Base-by-base conservation (phyloP, 345 rosid species). In the Odontarrhena argentea region DNA sequence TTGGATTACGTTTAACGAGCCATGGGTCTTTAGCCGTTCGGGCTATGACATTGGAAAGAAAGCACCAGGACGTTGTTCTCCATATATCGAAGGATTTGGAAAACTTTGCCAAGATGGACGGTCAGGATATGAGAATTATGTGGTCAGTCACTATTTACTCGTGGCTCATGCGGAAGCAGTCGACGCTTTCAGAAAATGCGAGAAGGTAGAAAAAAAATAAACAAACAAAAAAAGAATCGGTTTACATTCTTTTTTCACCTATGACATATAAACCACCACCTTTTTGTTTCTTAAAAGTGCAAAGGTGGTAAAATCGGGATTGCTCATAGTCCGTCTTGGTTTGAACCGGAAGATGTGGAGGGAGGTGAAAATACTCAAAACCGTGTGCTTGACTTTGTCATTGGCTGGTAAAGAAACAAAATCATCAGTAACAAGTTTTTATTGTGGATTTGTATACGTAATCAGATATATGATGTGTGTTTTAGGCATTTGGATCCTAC, bases 41-140 rank as follows among this genome's bases (percentile, higher is more conserved):
- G 87, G 80, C 3, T 76, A 83, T 18, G 69, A 55, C 28, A 37
- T 3, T 15, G 87, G 84, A 1, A 47, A 1, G 8, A 51, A 67
- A 38, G 84, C 87, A 41, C 87, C 83, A 0, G 82, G 84, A 2
- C 64, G 83, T 46, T 83, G 87, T 69, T 80, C 86, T 3, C 71
- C 65, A 0, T 79, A 70, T 10, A 34, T 74, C 10, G 25, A 18
- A 56, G 65, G 48, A 0, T 46, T 1, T 36, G 74, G 74, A 41
- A 12, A 28, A 1, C 55, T 55, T 36, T 74, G 77, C 40, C 58
- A 46, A 9, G 73, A 67, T 28, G 77, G 73, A 37, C 67, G 73
- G 24, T 74, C 73, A 38, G 73, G 68, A 30, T 52, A 8, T 6
- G 77, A 74, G 51, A 24, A 63, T 43, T 74, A 74, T 54, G 7